These are phyloP conservation scores for Talaromyces proteolyticus DNA, from an alignment of 495 filamentous ascomycete genomes.

Conservation along the genomic window DNA sequence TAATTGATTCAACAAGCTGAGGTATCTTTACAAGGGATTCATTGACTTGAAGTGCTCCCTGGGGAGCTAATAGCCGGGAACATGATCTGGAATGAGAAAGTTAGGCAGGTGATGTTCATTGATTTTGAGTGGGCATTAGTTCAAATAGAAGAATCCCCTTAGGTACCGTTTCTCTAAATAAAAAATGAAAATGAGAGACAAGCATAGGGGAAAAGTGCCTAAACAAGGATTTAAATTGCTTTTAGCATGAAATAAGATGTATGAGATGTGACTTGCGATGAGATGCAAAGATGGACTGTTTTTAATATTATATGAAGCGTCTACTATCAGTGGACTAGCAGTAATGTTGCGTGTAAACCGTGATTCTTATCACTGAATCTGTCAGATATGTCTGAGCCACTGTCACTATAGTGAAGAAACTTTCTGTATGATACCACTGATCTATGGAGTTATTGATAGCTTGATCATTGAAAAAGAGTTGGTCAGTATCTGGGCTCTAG, in stretches of 20 bases:
- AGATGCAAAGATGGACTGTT: no score
- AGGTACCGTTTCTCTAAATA: conserved; percentile 7
- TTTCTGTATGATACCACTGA: no score
- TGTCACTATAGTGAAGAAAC: no score
- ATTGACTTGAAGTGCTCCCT: conserved; percentile 12
- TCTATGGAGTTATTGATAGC: no score
- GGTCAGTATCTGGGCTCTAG: no score
- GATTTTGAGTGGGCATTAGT: conserved; percentile 16
- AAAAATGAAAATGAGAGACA: conserved; percentile 2
- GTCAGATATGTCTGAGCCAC: no score
- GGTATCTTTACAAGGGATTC: conserved; percentile 13
- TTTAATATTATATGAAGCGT: no score
- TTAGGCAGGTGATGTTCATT: conserved; percentile 15
- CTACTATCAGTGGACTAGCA: no score
- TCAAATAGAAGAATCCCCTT: conserved; percentile 8
- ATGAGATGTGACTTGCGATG: conserved; percentile 6
- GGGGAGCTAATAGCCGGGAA: conserved; percentile 13
- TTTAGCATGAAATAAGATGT: conserved; percentile 4
- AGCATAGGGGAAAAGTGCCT: neutral
- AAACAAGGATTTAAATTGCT: neutral
- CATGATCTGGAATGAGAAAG: conserved; percentile 14
- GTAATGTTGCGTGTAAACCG: no score
- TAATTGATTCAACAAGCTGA: conserved; percentile 9
- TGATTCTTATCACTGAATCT: no score
- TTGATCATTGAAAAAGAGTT: no score